Evolutionary conservation across 306 rosid species (phyloP).

Genomic region (Cucurbita argyrosperma): DNA sequence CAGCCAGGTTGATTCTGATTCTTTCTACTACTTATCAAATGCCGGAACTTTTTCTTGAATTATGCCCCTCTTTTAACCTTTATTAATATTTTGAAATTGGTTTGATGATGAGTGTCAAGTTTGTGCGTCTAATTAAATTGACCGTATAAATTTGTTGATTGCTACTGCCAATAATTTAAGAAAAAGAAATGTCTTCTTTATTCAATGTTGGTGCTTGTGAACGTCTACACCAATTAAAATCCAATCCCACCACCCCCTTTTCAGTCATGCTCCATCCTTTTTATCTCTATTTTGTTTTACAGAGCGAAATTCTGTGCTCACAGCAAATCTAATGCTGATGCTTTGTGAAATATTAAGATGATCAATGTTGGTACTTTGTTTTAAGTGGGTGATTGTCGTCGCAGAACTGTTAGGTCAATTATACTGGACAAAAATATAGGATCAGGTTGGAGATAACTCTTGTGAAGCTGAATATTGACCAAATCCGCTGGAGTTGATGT

Average conservation of each 20-base stretch:
- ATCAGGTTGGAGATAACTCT: neutral
- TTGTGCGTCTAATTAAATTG: neutral
- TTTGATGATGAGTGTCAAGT: neutral
- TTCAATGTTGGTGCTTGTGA: neutral
- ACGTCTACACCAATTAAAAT: neutral
- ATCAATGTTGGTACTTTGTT: neutral
- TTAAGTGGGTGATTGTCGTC: neutral
- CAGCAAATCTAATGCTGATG: neutral
- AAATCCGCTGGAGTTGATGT: neutral
- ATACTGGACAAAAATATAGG: neutral
- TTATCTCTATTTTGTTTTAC: neutral
- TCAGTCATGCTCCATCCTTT: neutral
- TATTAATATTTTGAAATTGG: neutral
- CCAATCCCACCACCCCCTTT: neutral
- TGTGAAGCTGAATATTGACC: neutral
- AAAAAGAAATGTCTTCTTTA: neutral
- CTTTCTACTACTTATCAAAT: neutral
- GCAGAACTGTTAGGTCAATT: neutral
- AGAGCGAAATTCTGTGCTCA: neutral
- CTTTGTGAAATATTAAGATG: neutral
- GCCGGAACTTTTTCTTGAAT: neutral
- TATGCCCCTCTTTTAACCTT: neutral
- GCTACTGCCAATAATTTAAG: neutral
- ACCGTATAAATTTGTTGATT: neutral
- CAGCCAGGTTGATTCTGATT: neutral